These are phyloP conservation scores for Botryotinia narcissicola DNA, from an alignment of 2,329 filamentous ascomycete species.

Conservation along the genomic window DNA sequence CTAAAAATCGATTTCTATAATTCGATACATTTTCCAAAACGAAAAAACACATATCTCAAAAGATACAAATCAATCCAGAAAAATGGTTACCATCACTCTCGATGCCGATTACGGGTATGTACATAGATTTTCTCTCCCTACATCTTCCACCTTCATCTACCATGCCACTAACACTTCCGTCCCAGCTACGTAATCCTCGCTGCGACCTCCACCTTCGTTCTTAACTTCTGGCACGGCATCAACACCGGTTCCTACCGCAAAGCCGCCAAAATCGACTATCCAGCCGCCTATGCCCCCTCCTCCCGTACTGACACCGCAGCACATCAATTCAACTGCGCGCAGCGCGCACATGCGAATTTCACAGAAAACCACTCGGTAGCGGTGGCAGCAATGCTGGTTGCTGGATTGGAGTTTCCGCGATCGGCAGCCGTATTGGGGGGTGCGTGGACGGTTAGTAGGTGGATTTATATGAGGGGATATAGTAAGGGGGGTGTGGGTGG, in stretches of 20 bases:
- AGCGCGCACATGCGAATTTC: constrained; percentile 63
- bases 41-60: neutral
- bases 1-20: neutral
- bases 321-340: constrained; percentile 62
- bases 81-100: constrained; percentile 36
- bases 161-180: constrained; percentile 42
- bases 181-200: constrained; percentile 59
- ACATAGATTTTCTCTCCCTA: neutral
- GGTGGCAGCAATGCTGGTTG: constrained; percentile 52
- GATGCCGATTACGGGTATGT: constrained; percentile 37
- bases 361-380: constrained; percentile 58
- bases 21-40: neutral
- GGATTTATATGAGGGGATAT: constrained; percentile 55
- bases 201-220: constrained; percentile 55
- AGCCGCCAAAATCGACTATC: constrained; percentile 54
- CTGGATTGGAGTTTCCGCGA: constrained; percentile 55
- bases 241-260: constrained; percentile 52
- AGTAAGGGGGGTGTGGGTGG: constrained; percentile 25
- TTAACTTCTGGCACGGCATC: constrained; percentile 53
- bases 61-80: neutral
- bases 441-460: constrained; percentile 52
- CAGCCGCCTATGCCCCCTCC: constrained; percentile 49
- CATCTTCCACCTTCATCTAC: neutral
- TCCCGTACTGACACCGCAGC: constrained; percentile 36
- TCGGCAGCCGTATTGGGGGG: constrained; percentile 50